Conservation (phyloP, 2,329 filamentous ascomycete species). For the Pseudogymnoascus sp. region DNA sequence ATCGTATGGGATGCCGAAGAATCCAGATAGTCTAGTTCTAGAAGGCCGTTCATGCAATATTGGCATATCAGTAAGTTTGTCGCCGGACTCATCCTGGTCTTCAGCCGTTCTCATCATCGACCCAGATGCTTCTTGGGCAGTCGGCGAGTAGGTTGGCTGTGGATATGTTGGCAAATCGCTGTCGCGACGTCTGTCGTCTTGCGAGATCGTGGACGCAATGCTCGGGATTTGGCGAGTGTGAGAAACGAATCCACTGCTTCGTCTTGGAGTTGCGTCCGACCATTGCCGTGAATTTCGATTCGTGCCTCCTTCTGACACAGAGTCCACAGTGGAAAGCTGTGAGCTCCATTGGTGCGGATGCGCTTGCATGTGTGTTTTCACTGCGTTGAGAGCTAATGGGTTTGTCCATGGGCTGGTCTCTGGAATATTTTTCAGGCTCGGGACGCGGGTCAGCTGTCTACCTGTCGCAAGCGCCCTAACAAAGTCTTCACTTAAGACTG, state of each 20-base stretch:
- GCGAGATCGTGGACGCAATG: constrained; percentile 43
- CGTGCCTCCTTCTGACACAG: constrained; percentile 51
- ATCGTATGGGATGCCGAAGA: constrained; percentile 42
- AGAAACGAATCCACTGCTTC: constrained; percentile 41
- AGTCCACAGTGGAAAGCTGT: constrained; percentile 57
- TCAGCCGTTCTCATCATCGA: constrained; percentile 41
- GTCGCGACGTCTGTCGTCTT: constrained; percentile 20
- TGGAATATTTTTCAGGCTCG: constrained; percentile 21
- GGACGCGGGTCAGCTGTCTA: constrained; percentile 30
- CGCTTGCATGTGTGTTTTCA: constrained; percentile 38
- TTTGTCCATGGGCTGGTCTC: constrained; percentile 30
- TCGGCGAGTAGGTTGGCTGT: constrained; percentile 35
- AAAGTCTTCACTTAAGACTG: constrained; percentile 36
- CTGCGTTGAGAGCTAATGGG: constrained; percentile 23
- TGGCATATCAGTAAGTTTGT: constrained; percentile 55
- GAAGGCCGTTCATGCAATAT: constrained; percentile 47
- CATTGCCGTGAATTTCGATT: constrained; percentile 41
- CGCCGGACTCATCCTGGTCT: constrained; percentile 57
- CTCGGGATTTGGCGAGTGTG: constrained; percentile 50
- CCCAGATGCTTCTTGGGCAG: constrained; percentile 28
- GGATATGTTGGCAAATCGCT: constrained; percentile 43
- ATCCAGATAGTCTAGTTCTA: constrained; percentile 44
- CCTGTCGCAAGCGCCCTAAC: constrained; percentile 34
- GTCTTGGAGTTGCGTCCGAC: constrained; percentile 34
- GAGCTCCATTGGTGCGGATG: constrained; percentile 55